Evolutionary conservation across 2,329 filamentous ascomycete genomes (phyloP).

Genomic region (Aspergillus uvarum): DNA sequence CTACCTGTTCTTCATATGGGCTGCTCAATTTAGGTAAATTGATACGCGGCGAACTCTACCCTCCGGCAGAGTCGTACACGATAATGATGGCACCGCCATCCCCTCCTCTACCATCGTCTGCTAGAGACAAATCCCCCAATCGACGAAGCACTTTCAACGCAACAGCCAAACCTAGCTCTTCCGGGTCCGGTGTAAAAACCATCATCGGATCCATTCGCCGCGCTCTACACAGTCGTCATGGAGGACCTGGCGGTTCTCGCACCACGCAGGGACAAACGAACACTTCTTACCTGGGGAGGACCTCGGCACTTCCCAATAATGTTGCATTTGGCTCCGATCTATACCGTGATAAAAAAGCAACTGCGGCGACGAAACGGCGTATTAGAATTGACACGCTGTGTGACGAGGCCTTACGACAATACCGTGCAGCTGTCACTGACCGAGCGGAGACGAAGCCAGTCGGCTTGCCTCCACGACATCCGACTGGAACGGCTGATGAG

Average conservation of each 20-base stretch:
- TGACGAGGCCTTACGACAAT: constrained; percentile 75
- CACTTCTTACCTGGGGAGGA: constrained; percentile 38
- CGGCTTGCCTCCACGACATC: not conserved
- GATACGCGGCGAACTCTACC: constrained; percentile 80
- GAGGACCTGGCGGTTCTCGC: constrained; percentile 33
- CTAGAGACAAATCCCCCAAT: constrained; percentile 24
- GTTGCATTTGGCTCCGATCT: constrained; percentile 47
- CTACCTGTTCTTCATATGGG: constrained; percentile 54
- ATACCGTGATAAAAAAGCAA: constrained; percentile 42
- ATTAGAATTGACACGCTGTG: constrained; percentile 78
- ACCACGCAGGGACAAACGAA: constrained; percentile 35
- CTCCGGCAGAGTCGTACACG: constrained; percentile 79
- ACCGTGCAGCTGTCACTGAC: constrained; percentile 65
- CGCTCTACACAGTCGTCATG: constrained; percentile 66
- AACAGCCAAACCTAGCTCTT: constrained; percentile 26
- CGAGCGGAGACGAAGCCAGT: constrained; percentile 12
- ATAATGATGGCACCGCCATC: constrained; percentile 60
- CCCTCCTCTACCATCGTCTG: constrained; percentile 36
- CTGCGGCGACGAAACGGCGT: constrained; percentile 45
- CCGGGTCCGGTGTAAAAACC: constrained; percentile 72
- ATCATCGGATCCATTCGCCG: constrained; percentile 83
- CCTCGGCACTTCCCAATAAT: constrained; percentile 45
- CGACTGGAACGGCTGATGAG: not conserved
- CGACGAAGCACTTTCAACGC: constrained; percentile 33
- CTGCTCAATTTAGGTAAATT: constrained; percentile 76